Conservation (phyloP, 768 basidiomycete genomes). For the Tulasnella sp. region DNA sequence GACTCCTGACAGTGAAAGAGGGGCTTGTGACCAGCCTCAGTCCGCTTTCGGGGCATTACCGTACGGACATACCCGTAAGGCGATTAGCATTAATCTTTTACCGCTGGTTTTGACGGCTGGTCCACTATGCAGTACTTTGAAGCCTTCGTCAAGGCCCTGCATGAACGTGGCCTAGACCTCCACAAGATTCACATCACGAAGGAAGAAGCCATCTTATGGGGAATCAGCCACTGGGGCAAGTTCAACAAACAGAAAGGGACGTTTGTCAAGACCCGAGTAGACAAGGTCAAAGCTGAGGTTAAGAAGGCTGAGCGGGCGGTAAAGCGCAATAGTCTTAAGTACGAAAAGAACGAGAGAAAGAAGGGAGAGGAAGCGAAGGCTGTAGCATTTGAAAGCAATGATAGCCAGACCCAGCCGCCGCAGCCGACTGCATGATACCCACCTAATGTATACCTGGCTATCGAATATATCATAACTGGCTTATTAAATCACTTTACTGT, state of each 20-base stretch:
- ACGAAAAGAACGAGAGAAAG: background rate
- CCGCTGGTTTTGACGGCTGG: background rate
- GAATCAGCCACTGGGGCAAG: conserved; percentile 56
- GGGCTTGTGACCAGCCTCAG: conserved; percentile 63
- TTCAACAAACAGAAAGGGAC: conserved; percentile 50
- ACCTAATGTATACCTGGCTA: background rate
- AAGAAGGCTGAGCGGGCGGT: background rate
- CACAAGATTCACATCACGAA: conserved; percentile 63
- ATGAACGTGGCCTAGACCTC: conserved; percentile 61
- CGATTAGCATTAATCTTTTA: background rate
- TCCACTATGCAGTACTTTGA: conserved; percentile 56
- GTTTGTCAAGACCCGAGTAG: conserved; percentile 44
- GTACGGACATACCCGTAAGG: conserved; percentile 59
- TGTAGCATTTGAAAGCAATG: background rate
- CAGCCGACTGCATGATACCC: background rate
- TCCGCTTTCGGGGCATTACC: conserved; percentile 70
- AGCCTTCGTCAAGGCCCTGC: conserved; percentile 56
- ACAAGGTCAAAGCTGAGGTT: conserved; percentile 43
- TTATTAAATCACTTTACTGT: background rate
- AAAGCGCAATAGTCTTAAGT: background rate
- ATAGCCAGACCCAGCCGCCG: background rate
- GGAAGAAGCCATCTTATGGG: conserved; percentile 62
- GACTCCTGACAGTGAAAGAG: conserved; percentile 65
- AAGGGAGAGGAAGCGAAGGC: background rate
- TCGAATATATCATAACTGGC: background rate